Evolutionary conservation across 768 basidiomycete genomes (phyloP).

Genomic region (Kondoa malvinella): DNA sequence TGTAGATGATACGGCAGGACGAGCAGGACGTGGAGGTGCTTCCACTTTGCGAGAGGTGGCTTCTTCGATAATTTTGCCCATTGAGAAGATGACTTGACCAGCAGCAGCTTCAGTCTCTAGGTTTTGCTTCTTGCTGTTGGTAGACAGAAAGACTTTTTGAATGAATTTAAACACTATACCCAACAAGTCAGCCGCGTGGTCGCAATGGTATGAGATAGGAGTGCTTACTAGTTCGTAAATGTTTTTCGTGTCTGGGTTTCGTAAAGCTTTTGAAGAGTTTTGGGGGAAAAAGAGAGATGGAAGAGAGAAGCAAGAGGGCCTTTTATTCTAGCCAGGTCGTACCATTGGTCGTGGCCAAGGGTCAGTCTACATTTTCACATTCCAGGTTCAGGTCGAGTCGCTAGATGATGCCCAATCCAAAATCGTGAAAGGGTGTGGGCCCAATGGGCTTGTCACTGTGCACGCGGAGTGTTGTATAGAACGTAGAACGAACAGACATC

Average conservation of each 20-base stretch:
- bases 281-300: not conserved
- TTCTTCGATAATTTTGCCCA: not conserved
- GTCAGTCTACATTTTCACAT: no score
- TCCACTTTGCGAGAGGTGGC: not conserved
- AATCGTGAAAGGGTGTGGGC: no score
- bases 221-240: not conserved
- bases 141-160: not conserved
- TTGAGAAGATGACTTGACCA: not conserved
- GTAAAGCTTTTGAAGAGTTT: not conserved
- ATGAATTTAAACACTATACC: not conserved
- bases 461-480: no score
- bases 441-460: no score
- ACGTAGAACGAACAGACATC: no score
- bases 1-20: not conserved
- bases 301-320: not conserved
- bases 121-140: not conserved
- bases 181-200: not conserved
- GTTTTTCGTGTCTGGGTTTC: not conserved
- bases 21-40: not conserved
- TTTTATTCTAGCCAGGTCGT: no score
- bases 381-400: no score
- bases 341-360: no score
- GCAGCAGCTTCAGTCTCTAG: not conserved
- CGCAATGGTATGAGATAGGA: not conserved
- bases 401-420: no score